Conservation (phyloP, 306 rosid species). For the Vicia faba region DNA sequence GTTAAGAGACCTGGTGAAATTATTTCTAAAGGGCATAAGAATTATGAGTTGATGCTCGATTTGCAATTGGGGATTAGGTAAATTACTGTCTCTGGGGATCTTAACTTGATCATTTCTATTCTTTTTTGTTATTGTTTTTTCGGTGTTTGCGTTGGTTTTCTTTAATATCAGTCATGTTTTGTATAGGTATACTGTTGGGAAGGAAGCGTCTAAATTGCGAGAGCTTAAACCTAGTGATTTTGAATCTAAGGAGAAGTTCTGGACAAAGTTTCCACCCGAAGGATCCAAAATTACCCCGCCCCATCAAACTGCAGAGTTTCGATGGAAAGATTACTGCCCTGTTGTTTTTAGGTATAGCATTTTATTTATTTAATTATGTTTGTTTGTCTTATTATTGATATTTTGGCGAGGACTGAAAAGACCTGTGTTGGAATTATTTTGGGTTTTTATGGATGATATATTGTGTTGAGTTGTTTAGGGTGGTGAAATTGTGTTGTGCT, state of each 20-base stretch:
- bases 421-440: neutral
- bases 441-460: conserved; percentile 13
- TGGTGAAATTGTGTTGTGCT: neutral
- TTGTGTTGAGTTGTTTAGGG: neutral
- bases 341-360: conserved; percentile 47
- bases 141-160: conserved; percentile 5
- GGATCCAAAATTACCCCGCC: conserved; percentile 56
- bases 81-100: neutral
- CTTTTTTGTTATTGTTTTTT: neutral
- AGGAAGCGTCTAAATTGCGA: conserved; percentile 65
- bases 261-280: conserved; percentile 58
- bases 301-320: conserved; percentile 49
- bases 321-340: conserved; percentile 61
- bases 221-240: conserved; percentile 48
- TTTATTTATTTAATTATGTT: neutral
- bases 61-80: conserved; percentile 95
- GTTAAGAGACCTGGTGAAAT: conserved; percentile 86
- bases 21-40: conserved; percentile 85
- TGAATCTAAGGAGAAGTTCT: conserved; percentile 54
- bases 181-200: conserved; percentile 54
- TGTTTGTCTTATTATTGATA: neutral
- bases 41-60: conserved; percentile 95
- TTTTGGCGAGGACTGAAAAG: neutral
- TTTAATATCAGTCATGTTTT: conserved; percentile 15
- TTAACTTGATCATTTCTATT: neutral